Base-by-base conservation (phyloP, 1,139 yeast genomes). In the Chernovozyma aurita region DNA sequence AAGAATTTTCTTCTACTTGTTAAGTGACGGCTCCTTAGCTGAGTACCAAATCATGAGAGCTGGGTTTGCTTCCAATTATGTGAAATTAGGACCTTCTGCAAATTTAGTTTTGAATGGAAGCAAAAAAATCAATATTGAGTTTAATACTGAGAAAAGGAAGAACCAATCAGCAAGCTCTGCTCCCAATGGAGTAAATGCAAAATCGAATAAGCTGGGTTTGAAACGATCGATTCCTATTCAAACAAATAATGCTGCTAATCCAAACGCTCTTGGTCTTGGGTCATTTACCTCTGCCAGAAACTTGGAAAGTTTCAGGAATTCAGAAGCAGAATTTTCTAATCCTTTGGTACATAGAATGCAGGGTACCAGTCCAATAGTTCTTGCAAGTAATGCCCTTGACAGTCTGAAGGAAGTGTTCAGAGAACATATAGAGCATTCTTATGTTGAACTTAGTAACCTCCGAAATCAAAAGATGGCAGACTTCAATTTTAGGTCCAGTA, bases 51-150 rank as follows among this genome's bases (percentile, higher is more conserved):
- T 81, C 5, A 75, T 80, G 72, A 84, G 78, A 46, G 73, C 70
- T 15, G 94, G 95, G 0, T 88, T 84, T 63, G 86, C 95, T 0
- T 69, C 83, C 4, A 82, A 85, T 40, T 90, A 88, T 49, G 76
- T 87, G 4, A 69, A 68, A 44, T 49, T 70, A 1, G 95, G 95
- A 0, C 65, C 68, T 2, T 61, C 68, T 18, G 79, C 86, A 0
- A 48, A 57, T 11, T 55, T 53, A 3, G 67, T 86, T 4, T 49
- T 78, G 37, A 48, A 54, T 14, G 77, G 77, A 1, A 52, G 53
- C 5, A 63, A 68, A 42, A 60, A 58, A 33, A 70, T 85, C 12
- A 59, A 47, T 34, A 61, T 69, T 17, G 50, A 52, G 20, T 64
- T 66, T 40, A 56, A 55, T 27, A 45, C 40, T 3, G 42, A 30